Conservation (phyloP, 768 basidiomycete genomes). For the Hygrophoropsis aurantiaca region DNA sequence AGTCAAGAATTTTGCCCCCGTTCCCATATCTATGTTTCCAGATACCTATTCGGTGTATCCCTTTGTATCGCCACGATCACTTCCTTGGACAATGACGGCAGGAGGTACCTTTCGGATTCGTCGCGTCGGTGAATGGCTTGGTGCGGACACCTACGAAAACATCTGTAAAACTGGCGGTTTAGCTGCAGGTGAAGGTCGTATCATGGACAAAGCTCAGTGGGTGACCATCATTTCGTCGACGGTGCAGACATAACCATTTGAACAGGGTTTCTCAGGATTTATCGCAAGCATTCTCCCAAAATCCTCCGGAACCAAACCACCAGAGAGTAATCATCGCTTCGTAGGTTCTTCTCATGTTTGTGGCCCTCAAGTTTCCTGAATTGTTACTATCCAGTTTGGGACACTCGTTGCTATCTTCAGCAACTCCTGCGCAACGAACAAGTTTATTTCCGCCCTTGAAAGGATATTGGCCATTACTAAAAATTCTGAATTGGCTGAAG, state of each 20-base stretch:
- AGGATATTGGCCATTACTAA: conserved; percentile 38
- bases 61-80: conserved; percentile 49
- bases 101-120: conserved; percentile 57
- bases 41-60: conserved; percentile 66
- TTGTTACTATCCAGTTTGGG: conserved; percentile 46
- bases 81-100: conserved; percentile 47
- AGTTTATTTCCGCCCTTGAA: conserved; percentile 49
- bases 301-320: conserved; percentile 2
- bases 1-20: conserved; percentile 20
- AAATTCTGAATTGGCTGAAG: conserved; percentile 47
- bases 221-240: not conserved
- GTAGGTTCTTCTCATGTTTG: conserved; percentile 26
- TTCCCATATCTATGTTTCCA: conserved; percentile 28
- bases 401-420: conserved; percentile 52
- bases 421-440: conserved; percentile 30
- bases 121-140: conserved; percentile 62
- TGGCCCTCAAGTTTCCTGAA: conserved; percentile 6
- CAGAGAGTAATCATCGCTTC: conserved; percentile 37
- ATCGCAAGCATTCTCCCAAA: conserved; percentile 9
- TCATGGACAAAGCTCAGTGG: conserved; percentile 38
- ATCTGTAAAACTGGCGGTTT: conserved; percentile 38
- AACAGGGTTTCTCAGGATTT: conserved; percentile 17
- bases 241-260: conserved; percentile 5
- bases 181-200: conserved; percentile 29
- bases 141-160: conserved; percentile 32